phyloP scores from a whole-genome alignment of 2,329 filamentous ascomycete species.

The Tolypocladium sp. region DNA sequence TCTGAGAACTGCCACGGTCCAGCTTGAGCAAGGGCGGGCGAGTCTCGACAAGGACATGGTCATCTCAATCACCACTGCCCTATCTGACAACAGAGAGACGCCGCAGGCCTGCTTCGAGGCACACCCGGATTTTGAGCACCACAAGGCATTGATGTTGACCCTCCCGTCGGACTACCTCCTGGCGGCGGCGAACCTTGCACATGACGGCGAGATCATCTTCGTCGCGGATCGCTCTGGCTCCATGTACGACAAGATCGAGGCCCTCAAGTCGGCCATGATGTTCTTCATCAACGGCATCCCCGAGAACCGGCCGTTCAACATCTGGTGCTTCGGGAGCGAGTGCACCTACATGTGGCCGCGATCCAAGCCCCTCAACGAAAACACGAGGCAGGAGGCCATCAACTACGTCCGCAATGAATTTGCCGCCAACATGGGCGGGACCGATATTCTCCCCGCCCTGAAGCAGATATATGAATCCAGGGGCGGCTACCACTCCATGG shows the following conservation, averaged over 20 bases:
- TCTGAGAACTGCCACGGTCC: neutral
- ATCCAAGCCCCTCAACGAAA: neutral
- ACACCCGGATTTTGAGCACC: constrained; percentile 1
- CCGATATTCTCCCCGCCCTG: constrained; percentile 2
- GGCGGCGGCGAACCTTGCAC: neutral
- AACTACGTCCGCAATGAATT: constrained; percentile 2
- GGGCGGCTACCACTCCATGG: neutral
- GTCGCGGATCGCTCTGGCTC: constrained; percentile 24
- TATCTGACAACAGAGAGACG: neutral
- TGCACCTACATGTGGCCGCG: neutral
- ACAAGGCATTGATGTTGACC: constrained; percentile 2
- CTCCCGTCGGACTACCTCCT: neutral
- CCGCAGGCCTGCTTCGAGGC: constrained; percentile 2
- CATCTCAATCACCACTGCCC: constrained; percentile 1
- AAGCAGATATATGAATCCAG: neutral
- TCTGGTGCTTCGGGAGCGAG: constrained; percentile 31
- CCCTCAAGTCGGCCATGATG: constrained; percentile 38
- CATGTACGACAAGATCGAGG: constrained; percentile 35
- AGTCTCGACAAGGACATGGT: constrained; percentile 4
- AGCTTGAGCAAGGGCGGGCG: constrained; percentile 1
- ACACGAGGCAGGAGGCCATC: neutral
- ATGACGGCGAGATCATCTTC: constrained; percentile 3
- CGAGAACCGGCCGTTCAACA: constrained; percentile 16
- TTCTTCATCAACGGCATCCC: constrained; percentile 51
- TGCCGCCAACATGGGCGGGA: constrained; percentile 3